Evolutionary conservation across 2,329 filamentous ascomycete species (phyloP).

Genomic region (Microcyclosporella mali): DNA sequence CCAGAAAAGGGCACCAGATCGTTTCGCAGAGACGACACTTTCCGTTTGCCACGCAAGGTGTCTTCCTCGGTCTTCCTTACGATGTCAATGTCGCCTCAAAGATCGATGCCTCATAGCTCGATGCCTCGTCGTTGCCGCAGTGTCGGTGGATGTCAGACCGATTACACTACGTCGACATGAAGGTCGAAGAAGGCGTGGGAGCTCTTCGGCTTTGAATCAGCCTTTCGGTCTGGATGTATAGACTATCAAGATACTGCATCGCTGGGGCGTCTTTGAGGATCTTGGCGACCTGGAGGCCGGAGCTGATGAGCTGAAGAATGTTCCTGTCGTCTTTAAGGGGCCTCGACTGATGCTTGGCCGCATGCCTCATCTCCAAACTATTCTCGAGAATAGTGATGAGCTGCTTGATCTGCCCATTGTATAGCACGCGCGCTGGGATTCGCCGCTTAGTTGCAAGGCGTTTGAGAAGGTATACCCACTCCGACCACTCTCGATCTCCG

Average conservation of each 20-base stretch:
- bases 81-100: no score
- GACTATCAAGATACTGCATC: constrained; percentile 73
- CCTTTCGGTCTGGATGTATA: constrained; percentile 77
- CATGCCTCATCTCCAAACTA: constrained; percentile 80
- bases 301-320: constrained; percentile 79
- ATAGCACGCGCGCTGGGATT: constrained; percentile 75
- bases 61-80: no score
- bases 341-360: constrained; percentile 74
- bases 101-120: no score
- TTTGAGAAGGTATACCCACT: constrained; percentile 86
- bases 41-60: no score
- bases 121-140: no score
- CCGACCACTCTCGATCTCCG: constrained; percentile 79
- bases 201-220: constrained; percentile 54
- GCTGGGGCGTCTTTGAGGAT: constrained; percentile 77
- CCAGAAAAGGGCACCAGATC: no score
- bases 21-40: no score
- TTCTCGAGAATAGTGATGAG: constrained; percentile 84
- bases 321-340: constrained; percentile 84
- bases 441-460: constrained; percentile 77
- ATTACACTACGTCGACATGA: constrained; percentile 13
- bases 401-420: constrained; percentile 84
- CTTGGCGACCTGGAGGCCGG: constrained; percentile 80
- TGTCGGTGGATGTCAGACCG: background rate
- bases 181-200: constrained; percentile 16